Evolutionary conservation across 2,329 filamentous ascomycete species (phyloP).

Genomic region (Cytospora paraplurivora): DNA sequence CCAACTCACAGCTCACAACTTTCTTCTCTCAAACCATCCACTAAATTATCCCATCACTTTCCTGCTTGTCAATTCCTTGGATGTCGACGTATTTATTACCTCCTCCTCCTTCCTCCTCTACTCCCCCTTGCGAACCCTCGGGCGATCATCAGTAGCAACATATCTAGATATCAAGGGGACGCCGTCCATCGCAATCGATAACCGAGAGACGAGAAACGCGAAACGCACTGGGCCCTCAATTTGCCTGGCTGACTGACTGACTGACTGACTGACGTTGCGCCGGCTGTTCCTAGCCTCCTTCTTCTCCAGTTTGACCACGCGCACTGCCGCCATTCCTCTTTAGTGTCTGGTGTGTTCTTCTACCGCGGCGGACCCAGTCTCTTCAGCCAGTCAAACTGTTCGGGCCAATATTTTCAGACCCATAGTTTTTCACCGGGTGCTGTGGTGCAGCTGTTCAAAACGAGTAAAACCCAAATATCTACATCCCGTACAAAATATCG

Average conservation of each 20-base stretch:
- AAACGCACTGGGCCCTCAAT: too few relatives aligned
- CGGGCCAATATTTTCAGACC: slow-evolving; percentile 29
- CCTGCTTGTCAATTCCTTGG: slow-evolving; percentile 1
- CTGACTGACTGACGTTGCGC: background rate
- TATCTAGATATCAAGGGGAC: background rate
- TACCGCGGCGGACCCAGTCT: slow-evolving; percentile 14
- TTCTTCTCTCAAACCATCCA: slow-evolving; percentile 10
- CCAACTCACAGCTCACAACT: slow-evolving; percentile 19
- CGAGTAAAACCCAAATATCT: slow-evolving; percentile 11
- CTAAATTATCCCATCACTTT: background rate
- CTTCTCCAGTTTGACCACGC: background rate
- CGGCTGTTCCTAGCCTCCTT: background rate
- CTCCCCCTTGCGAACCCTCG: slow-evolving; percentile 4
- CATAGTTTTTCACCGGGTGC: slow-evolving; percentile 25
- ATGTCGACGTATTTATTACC: background rate
- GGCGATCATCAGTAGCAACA: background rate
- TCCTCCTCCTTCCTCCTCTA: background rate
- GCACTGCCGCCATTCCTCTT: slow-evolving; percentile 16
- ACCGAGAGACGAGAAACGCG: too few relatives aligned
- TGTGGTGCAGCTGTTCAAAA: slow-evolving; percentile 21
- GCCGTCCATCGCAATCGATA: too few relatives aligned
- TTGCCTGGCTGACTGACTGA: background rate
- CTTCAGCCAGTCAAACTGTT: slow-evolving; percentile 5
- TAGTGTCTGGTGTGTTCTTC: slow-evolving; percentile 10
- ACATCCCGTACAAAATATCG: background rate